phyloP scores from a whole-genome alignment of 352 stramenopile species.

The Stramenopiles sp. region DNA sequence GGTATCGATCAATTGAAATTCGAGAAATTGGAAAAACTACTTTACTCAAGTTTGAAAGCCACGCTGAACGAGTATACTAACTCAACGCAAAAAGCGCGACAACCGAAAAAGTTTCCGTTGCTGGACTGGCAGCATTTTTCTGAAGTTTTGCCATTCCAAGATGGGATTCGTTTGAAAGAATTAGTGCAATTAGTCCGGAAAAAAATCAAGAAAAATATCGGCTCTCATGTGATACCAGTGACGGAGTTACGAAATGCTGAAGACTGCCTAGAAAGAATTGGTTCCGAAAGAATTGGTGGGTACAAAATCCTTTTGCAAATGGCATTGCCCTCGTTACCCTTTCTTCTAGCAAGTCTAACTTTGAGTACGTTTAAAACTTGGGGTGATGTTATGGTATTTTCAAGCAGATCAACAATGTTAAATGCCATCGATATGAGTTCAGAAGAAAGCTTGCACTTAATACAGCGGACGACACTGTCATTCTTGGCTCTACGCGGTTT shows the following conservation, averaged over 20 bases:
- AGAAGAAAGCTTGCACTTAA: neutral
- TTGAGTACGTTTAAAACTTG: neutral
- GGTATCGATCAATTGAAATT: conserved; percentile 1
- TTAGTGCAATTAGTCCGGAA: neutral
- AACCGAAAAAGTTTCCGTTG: neutral
- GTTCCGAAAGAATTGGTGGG: neutral
- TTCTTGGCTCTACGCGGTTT: neutral
- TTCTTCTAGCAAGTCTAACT: neutral
- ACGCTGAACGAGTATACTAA: neutral
- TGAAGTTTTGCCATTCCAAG: conserved; percentile 4
- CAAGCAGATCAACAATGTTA: neutral
- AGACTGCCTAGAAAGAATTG: neutral
- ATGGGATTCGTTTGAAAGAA: conserved; percentile 1
- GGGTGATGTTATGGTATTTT: conserved; percentile 6
- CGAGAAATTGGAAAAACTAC: neutral
- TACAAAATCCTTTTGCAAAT: conserved; percentile 1
- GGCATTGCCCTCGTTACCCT: neutral
- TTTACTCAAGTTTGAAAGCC: neutral
- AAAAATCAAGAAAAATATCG: conserved; percentile 8
- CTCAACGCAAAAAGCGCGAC: neutral
- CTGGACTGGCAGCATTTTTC: neutral
- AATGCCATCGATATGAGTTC: neutral
- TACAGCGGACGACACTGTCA: neutral
- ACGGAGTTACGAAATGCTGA: neutral
- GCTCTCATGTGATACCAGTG: neutral